These are phyloP conservation scores for Hibiscus tridactylites DNA, from an alignment of 345 rosid genomes.

Conservation along the genomic window DNA sequence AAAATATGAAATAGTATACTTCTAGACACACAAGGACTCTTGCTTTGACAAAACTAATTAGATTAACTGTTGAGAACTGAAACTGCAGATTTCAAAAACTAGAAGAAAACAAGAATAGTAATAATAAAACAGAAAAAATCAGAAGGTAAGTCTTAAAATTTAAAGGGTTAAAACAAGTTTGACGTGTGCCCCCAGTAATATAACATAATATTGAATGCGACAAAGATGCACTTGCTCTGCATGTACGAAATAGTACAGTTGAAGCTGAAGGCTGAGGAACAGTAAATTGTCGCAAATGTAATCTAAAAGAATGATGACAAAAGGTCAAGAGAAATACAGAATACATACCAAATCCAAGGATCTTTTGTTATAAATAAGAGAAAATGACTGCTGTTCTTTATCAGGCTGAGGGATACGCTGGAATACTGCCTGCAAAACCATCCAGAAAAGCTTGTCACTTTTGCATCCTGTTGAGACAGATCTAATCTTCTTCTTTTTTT, in stretches of 20 bases:
- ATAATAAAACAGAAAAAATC: not conserved
- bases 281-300: not conserved
- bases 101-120: not conserved
- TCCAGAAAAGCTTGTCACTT: not conserved
- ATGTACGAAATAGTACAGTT: not conserved
- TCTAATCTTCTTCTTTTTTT: not conserved
- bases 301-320: not conserved
- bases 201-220: not conserved
- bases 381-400: constrained; percentile 75
- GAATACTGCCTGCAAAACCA: constrained; percentile 55
- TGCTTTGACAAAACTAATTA: not conserved
- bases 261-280: not conserved
- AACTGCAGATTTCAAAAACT: not conserved
- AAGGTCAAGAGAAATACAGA: constrained; percentile 1
- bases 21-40: not conserved
- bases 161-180: not conserved
- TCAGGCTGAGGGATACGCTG: constrained; percentile 66
- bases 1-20: not conserved
- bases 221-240: not conserved
- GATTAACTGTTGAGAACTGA: not conserved
- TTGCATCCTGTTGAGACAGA: not conserved
- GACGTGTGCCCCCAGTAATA: not conserved
- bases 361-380: constrained; percentile 61
- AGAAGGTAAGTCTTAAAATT: not conserved
- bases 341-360: constrained; percentile 63